These are phyloP conservation scores for Pelargonium australe DNA, from an alignment of 441 rosid genomes.

Conservation along the genomic window DNA sequence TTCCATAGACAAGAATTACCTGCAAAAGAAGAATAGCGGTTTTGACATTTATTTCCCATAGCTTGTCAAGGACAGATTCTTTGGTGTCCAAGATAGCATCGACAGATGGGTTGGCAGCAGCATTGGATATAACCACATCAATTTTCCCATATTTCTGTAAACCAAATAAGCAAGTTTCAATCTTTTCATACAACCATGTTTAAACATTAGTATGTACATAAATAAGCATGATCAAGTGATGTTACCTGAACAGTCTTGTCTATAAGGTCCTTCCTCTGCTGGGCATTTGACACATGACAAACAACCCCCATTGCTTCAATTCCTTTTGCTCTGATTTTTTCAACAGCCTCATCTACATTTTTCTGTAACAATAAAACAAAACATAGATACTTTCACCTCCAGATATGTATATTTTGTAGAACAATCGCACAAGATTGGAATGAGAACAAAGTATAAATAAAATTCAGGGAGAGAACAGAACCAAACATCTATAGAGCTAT, in stretches of 20 bases:
- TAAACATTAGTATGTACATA: neutral
- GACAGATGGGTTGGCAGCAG: slow-evolving; percentile 57
- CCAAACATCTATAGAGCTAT: neutral
- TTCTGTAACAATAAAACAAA: slow-evolving; percentile 33
- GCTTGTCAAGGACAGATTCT: slow-evolving; percentile 56
- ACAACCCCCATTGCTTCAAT: slow-evolving; percentile 68
- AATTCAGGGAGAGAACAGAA: neutral
- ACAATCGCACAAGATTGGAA: neutral
- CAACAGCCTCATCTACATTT: slow-evolving; percentile 79
- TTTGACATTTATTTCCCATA: slow-evolving; percentile 71
- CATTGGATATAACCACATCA: slow-evolving; percentile 62
- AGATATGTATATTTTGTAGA: neutral
- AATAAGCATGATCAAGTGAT: neutral
- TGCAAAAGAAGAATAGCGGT: slow-evolving; percentile 47
- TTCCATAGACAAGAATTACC: slow-evolving; percentile 24
- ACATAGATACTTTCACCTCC: slow-evolving; percentile 2
- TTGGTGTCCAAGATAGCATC: slow-evolving; percentile 38
- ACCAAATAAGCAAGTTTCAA: slow-evolving; percentile 17
- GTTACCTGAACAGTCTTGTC: slow-evolving; percentile 56
- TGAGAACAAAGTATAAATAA: too few relatives aligned
- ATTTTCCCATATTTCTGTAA: slow-evolving; percentile 59
- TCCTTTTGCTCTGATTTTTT: slow-evolving; percentile 56
- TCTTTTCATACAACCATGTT: neutral
- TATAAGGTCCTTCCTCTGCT: slow-evolving; percentile 69
- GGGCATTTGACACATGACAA: slow-evolving; percentile 76